These are phyloP conservation scores for Boletus reticulatus DNA, from an alignment of 768 basidiomycete species.

Conservation along the genomic window DNA sequence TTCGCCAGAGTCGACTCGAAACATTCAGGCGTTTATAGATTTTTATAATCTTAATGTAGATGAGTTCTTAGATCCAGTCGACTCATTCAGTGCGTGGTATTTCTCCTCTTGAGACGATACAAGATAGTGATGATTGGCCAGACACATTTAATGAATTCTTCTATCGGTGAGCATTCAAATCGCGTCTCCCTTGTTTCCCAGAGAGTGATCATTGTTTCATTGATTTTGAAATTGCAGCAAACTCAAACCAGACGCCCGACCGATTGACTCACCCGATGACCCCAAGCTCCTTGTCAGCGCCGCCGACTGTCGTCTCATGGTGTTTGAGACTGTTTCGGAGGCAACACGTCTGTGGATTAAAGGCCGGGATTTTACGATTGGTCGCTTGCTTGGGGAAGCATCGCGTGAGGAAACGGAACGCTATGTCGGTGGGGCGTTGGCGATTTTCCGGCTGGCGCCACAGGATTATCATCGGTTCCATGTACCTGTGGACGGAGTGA, in stretches of 20 bases:
- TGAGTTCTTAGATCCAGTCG: conserved; percentile 81
- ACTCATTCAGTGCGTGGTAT: conserved; percentile 71
- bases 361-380: conserved; percentile 88
- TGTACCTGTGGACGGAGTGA: conserved; percentile 77
- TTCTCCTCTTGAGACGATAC: neutral
- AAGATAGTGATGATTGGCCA: conserved; percentile 25
- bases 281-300: conserved; percentile 77
- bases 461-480: conserved; percentile 97
- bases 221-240: conserved; percentile 48
- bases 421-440: conserved; percentile 79
- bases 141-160: conserved; percentile 95
- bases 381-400: conserved; percentile 72
- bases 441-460: conserved; percentile 89
- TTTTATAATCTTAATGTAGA: conserved; percentile 84
- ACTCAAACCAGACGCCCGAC: conserved; percentile 80
- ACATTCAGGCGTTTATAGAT: conserved; percentile 85
- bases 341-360: conserved; percentile 97
- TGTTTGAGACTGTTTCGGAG: conserved; percentile 81
- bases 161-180: conserved; percentile 49
- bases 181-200: neutral
- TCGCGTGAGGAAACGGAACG: conserved; percentile 69
- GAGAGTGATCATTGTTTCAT: neutral
- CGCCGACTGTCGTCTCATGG: conserved; percentile 97
- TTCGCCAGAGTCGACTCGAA: conserved; percentile 74
- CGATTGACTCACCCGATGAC: conserved; percentile 68